phyloP scores from a whole-genome alignment of 768 basidiomycete genomes.

The Gelatoporia subvermispora region DNA sequence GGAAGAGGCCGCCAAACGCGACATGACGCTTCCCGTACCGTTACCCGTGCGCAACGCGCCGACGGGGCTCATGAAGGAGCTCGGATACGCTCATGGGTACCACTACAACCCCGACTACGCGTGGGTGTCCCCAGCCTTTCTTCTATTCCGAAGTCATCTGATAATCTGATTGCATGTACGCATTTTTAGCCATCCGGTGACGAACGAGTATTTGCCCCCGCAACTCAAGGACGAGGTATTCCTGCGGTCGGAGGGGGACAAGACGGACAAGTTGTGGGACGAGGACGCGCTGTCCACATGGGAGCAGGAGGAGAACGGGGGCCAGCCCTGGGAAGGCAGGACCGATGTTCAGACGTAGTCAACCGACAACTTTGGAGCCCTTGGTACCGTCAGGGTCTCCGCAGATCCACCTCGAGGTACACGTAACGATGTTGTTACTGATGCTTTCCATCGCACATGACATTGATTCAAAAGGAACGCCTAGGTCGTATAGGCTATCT shows the following conservation, averaged over 20 bases:
- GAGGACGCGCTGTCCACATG: conserved; percentile 40
- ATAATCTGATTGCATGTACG: neutral
- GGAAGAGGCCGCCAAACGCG: conserved; percentile 52
- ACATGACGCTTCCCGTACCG: conserved; percentile 58
- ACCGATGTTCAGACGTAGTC: neutral
- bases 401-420: too few species aligned
- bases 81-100: conserved; percentile 47
- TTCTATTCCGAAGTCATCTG: neutral
- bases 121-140: conserved; percentile 18
- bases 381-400: too few species aligned
- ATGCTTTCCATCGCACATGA: too few species aligned
- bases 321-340: conserved; percentile 31
- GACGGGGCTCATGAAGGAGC: conserved; percentile 49
- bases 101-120: conserved; percentile 43
- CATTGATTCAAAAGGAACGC: too few species aligned
- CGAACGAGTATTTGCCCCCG: conserved; percentile 46
- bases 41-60: conserved; percentile 75
- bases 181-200: conserved; percentile 41
- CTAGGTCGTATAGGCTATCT: too few species aligned
- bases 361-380: too few species aligned
- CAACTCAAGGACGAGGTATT: conserved; percentile 36
- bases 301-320: conserved; percentile 41
- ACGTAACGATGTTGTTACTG: too few species aligned
- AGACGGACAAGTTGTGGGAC: conserved; percentile 41
- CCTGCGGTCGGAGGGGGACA: conserved; percentile 33